A percentile compares a stretch with the other conserved stretches of the same genome.
These are phyloP conservation scores for Glycyrrhiza uralensis DNA, from an alignment of 306 rosid species.

Conservation along the genomic window DNA sequence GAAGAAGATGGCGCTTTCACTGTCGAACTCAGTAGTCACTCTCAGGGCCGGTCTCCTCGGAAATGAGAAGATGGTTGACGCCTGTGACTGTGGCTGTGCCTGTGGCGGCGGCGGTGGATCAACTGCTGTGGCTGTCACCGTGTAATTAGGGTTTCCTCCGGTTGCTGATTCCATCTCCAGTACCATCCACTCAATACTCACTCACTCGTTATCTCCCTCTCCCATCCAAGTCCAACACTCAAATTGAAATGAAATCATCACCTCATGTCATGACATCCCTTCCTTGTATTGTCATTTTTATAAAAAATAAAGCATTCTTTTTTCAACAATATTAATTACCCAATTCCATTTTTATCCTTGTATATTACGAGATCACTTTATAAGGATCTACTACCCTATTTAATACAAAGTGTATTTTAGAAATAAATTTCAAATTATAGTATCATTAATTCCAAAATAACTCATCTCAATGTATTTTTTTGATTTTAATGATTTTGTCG, in stretches of 20 bases:
- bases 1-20: slow-evolving; percentile 67
- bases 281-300: too few relatives aligned
- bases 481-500: too few relatives aligned
- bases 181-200: slow-evolving; percentile 12
- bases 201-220: neutral
- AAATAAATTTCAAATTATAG: too few relatives aligned
- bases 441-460: too few relatives aligned
- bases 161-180: slow-evolving; percentile 37
- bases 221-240: neutral
- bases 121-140: neutral
- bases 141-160: slow-evolving; percentile 43
- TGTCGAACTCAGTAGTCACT: slow-evolving; percentile 80
- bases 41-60: slow-evolving; percentile 60
- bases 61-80: slow-evolving; percentile 33
- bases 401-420: too few relatives aligned
- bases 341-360: too few relatives aligned
- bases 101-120: slow-evolving; percentile 26
- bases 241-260: neutral
- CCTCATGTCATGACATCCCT: too few relatives aligned
- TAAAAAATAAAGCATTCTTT: too few relatives aligned
- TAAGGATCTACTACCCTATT: too few relatives aligned
- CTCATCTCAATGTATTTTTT: too few relatives aligned
- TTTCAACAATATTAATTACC: too few relatives aligned
- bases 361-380: too few relatives aligned
- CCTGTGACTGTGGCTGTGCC: slow-evolving; percentile 22